Base-by-base conservation (phyloP, 495 filamentous ascomycete species). In the Penicillium canescens region DNA sequence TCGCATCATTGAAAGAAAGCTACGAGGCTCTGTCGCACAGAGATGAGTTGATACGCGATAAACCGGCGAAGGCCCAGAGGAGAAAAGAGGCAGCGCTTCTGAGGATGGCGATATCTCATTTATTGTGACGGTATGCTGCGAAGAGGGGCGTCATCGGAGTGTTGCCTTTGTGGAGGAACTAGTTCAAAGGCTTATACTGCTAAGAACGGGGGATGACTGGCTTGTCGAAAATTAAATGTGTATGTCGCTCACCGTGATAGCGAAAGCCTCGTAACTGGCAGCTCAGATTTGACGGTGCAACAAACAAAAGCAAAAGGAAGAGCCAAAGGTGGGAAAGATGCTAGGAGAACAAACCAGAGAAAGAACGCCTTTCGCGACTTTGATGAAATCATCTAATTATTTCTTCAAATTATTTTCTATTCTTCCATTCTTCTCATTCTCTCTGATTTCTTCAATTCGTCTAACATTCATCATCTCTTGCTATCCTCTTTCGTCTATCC, bases 161-260 rank as follows among this genome's bases (percentile, higher is more conserved):
- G 56, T 59, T 38, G 59, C 59, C 10, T 62, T 62, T 50, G 35
- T 62, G 33, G 55, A 56, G 20, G 55, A 62, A 44, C 36, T 59
- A n/a, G 55, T 47, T 10, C 46, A 38, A 42, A 55, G 47, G 20
- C 44, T 50, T 1, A 20, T 37, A 7, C 4, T 9, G 2, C 41
- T 50, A 23, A 56, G 40, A 34, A 4, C 46, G 42, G 57, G 40
- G 4, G 40, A 41, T 34, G 34, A 23, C 26, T 5, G 10, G 12
- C 47, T 14, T 10, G 0, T 18, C 49, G 44, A 43, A 5, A 36
- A 28, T 6, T 49, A 3, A 24, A 8, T 39, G 20, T 42, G 1
- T 33, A 38, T 24, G 21, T 51, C 16, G 20, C 26, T 0, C 53
- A 56, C 42, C 57, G 49, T 23, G 53, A 60, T 34, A 37, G 56